Percentiles rank a stretch among this genome's conserved stretches.
Evolutionary conservation across 306 rosid genomes (phyloP).

Genomic region (barrel medic (Medicago truncatula)): DNA sequence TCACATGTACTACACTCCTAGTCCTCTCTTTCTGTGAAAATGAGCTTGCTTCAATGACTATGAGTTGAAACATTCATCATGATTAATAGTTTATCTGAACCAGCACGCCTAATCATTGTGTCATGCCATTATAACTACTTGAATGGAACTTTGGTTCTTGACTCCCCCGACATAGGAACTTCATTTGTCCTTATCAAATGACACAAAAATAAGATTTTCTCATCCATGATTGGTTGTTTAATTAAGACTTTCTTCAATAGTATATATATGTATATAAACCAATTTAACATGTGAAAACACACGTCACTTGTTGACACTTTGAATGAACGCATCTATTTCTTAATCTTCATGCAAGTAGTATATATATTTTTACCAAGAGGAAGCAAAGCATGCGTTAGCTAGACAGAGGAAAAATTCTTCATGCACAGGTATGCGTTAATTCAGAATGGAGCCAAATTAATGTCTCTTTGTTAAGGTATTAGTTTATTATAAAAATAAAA

Average conservation of each 20-base stretch:
- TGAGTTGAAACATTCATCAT: not conserved
- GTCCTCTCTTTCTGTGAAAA: not conserved
- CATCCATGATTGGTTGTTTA: slow-evolving; percentile 22
- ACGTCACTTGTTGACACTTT: slow-evolving; percentile 6
- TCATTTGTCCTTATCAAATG: not conserved
- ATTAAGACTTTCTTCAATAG: not conserved
- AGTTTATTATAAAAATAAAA: too few species aligned
- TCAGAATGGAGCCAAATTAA: not conserved
- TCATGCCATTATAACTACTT: not conserved
- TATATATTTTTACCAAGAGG: not conserved
- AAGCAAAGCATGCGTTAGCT: not conserved
- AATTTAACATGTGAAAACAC: not conserved
- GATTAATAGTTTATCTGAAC: not conserved
- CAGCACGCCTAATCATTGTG: slow-evolving; percentile 2
- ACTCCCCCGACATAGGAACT: not conserved
- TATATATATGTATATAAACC: slow-evolving; percentile 1
- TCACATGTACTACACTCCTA: not conserved
- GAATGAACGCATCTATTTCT: not conserved
- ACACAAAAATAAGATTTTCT: not conserved
- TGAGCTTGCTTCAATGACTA: not conserved
- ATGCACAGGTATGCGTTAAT: not conserved
- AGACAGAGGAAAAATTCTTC: slow-evolving; percentile 3
- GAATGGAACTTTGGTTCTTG: not conserved
- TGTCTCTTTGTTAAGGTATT: not conserved
- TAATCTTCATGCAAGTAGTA: not conserved